Base-by-base conservation (phyloP, 371 early-diverging fungal genomes). In the Chytridiales sp. region DNA sequence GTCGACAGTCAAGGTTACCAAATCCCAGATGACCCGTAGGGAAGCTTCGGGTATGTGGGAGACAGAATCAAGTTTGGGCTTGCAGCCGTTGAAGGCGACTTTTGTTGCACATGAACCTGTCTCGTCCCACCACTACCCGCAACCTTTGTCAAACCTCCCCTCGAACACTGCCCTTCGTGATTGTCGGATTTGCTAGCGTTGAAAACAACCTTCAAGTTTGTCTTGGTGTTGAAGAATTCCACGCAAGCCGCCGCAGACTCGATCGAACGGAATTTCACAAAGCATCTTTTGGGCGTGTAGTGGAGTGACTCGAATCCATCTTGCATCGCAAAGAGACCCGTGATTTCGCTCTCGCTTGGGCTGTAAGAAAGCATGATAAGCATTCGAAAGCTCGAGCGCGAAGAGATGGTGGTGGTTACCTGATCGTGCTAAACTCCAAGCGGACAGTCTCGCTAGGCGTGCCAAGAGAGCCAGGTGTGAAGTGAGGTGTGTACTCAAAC, bases 401-500 rank as follows among this genome's bases (percentile, higher is more conserved):
- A n/a, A n/a, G n/a, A n/a, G n/a, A n/a, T n/a, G n/a, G n/a, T n/a
- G n/a, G n/a, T n/a, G 38, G 36, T 38, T 13, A 49, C 50, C 19
- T 59, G 17, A 52, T 38, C 21, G 64, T 64, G 26, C 40, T 52
- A 42, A 58, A 58, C 27, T 49, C 53, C 57, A 64, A 51, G 44
- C 53, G 38, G 26, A 64, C 43, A 42, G 46, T 58, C 21, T 36
- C 40, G 15, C 50, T 50, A 2, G 59, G 46, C 6, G 51, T 42
- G 2, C 64, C 64, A 19, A 59, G 11, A 4, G 59, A 51, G 15
- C 58, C 53, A 9, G 64, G 64, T 9, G 57, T 56, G 36, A 64
- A 64, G 30, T 64, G 64, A 3, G 64, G 64, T 1, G 53, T 30
- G 39, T 64, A 64, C 40, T 58, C 52, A 35, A 64, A 64, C 30